Evolutionary conservation across 2,329 filamentous ascomycete genomes (phyloP).

Genomic region (Cryphonectria naterciae): DNA sequence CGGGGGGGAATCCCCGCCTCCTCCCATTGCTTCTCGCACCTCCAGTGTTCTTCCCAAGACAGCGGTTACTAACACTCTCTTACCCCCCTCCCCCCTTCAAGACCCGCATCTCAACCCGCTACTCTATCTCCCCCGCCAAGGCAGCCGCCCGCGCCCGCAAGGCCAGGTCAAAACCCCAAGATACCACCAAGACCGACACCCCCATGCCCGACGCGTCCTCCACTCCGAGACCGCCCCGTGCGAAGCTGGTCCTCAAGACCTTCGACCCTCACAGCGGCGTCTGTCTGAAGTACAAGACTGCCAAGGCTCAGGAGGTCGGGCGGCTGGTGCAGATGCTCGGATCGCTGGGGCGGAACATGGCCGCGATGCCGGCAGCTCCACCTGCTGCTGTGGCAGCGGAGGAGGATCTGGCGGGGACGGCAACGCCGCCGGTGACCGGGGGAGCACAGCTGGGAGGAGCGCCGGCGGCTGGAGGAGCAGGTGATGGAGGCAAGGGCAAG

Average conservation of each 20-base stretch:
- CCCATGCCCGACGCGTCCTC: conserved; percentile 33
- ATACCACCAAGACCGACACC: conserved; percentile 36
- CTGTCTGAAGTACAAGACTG: conserved; percentile 87
- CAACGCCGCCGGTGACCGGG: conserved; percentile 23
- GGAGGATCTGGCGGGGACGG: conserved; percentile 5
- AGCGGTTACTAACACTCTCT: background rate
- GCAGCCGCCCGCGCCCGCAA: conserved; percentile 33
- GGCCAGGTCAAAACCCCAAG: conserved; percentile 22
- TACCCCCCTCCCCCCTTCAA: conserved; percentile 41
- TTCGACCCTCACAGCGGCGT: conserved; percentile 83
- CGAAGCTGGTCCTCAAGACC: conserved; percentile 82
- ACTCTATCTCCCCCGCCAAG: conserved; percentile 66
- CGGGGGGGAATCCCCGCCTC: background rate
- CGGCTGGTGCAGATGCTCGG: conserved; percentile 79
- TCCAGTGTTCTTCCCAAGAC: conserved; percentile 16
- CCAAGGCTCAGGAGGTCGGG: conserved; percentile 87
- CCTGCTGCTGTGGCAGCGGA: conserved; percentile 20
- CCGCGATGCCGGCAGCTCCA: conserved; percentile 49
- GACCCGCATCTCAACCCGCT: conserved; percentile 92
- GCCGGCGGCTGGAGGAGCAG: conserved; percentile 40
- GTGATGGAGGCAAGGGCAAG: conserved; percentile 61
- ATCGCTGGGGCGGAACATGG: conserved; percentile 71
- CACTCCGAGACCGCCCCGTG: conserved; percentile 57
- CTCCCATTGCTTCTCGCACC: conserved; percentile 27
- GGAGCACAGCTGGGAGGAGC: conserved; percentile 25